Evolutionary conservation across 2,329 filamentous ascomycete species (phyloP), one percentile per base, ranked within the genome.

Genomic region (Fusarium robinianum): DNA sequence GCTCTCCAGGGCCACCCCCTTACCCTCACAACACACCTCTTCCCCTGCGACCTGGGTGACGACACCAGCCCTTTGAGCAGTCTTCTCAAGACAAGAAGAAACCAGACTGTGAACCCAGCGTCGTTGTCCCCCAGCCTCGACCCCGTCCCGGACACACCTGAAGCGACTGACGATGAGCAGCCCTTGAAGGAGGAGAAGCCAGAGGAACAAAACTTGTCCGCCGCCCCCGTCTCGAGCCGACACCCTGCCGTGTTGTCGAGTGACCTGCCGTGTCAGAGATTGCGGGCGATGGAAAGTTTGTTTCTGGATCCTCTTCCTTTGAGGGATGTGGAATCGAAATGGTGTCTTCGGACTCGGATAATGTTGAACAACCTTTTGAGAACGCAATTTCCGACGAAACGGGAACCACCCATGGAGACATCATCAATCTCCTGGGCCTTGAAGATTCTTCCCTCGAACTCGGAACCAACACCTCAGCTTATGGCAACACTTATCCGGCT

Each of bases 221-320:
- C 71, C 75, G 80, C 85, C 74, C 80, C 88, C 83, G 89, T 95
- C 81, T 76, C 83, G 94, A 94, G 91, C 96, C 94, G 96, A 96
- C 91, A 95, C 96, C 91, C 94, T 97, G 94, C 94, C 80, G 94
- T 81, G 91, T 86, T 96, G 92, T 96, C 97, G 94, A 97, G 87
- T 71, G 94, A 96, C 94, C 94, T 95, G 94, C 94, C 87, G 94
- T 99, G 94, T 97, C 94, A 85, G 92, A 91, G 83, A 85, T 92
- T 88, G 87, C 81, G 75, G 78, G 80, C 79, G 72, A 75, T 73
- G 70, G 70, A 73, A 63, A 69, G 67, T 67, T 68, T 69, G 61
- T 74, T 70, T 66, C 64, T 57, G 66, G 65, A 63, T 61, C 73
- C 69, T 56, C 73, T 63, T 66, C 72, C 68, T 62, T 64, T 44